Conservation (phyloP, 1,284 basidiomycete genomes). For the Caloboletus firmus region DNA sequence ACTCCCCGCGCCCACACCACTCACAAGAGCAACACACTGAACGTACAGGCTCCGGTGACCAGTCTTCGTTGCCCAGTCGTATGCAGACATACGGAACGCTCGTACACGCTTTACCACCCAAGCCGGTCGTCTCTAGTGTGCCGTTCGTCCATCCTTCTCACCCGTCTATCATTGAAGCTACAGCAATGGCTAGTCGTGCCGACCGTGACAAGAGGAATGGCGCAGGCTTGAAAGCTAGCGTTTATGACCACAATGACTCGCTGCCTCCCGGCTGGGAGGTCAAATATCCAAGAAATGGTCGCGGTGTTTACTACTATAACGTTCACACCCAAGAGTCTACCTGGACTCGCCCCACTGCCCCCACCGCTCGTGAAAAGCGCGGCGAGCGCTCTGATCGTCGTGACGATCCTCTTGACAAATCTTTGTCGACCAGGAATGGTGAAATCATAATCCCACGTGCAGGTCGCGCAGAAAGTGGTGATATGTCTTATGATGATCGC, state of each 20-base stretch:
- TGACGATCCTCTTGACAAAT: conserved; percentile 30
- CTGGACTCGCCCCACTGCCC: conserved; percentile 54
- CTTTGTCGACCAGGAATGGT: conserved; percentile 25
- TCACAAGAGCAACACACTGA: conserved; percentile 29
- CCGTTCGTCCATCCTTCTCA: conserved; percentile 57
- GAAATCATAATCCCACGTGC: conserved; percentile 26
- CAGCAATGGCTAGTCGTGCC: conserved; percentile 53
- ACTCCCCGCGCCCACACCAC: conserved; percentile 9
- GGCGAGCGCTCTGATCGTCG: conserved; percentile 25
- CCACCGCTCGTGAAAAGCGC: conserved; percentile 25
- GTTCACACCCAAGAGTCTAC: conserved; percentile 55
- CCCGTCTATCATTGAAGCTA: conserved; percentile 55
- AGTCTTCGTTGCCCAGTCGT: conserved; percentile 32
- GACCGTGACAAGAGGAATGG: conserved; percentile 37
- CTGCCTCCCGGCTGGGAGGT: conserved; percentile 65
- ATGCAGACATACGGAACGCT: conserved; percentile 37
- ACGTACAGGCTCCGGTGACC: conserved; percentile 23
- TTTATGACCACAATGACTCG: conserved; percentile 37
- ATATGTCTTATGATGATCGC: conserved; percentile 53
- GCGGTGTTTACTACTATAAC: conserved; percentile 61
- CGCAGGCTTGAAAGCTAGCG: conserved; percentile 30
- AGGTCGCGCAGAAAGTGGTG: conserved; percentile 31
- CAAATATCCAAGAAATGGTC: conserved; percentile 48
- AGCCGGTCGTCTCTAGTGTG: conserved; percentile 57
- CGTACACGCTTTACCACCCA: conserved; percentile 70